Evolutionary conservation across 441 rosid genomes (phyloP).

Genomic region (Populus hybrid): DNA sequence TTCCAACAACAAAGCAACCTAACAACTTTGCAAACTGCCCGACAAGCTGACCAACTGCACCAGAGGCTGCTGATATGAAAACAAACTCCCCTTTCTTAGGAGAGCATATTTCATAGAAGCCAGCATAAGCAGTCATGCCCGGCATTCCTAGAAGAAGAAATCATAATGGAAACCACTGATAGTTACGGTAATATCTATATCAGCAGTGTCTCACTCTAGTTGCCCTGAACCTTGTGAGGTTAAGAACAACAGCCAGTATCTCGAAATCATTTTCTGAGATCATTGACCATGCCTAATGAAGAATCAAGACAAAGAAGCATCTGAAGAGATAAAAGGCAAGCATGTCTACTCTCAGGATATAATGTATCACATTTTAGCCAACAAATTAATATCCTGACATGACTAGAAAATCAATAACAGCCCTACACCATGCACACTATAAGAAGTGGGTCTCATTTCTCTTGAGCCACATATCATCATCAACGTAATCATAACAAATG

Average conservation of each 20-base stretch:
- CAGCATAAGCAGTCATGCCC: slow-evolving; percentile 76
- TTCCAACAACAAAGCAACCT: too few species aligned
- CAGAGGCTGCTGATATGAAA: too few species aligned
- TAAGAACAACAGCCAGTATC: not conserved
- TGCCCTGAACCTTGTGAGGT: not conserved
- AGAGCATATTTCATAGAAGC: slow-evolving; percentile 65
- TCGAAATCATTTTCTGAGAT: not conserved
- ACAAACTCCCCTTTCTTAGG: slow-evolving; percentile 60
- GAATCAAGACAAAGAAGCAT: not conserved
- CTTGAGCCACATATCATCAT: not conserved
- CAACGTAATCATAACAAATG: not conserved
- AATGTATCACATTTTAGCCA: not conserved
- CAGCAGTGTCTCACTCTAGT: not conserved
- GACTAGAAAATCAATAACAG: not conserved
- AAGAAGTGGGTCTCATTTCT: not conserved
- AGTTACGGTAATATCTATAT: not conserved
- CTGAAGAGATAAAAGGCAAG: not conserved
- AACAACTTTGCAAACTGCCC: too few species aligned
- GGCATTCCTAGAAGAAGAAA: slow-evolving; percentile 59
- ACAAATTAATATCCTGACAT: not conserved
- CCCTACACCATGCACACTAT: not conserved
- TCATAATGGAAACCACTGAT: not conserved
- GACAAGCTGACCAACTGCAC: too few species aligned
- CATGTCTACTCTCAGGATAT: not conserved
- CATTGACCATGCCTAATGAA: too few species aligned